Conservation (phyloP, 2,329 filamentous ascomycete genomes). For the Periconia digitata region DNA sequence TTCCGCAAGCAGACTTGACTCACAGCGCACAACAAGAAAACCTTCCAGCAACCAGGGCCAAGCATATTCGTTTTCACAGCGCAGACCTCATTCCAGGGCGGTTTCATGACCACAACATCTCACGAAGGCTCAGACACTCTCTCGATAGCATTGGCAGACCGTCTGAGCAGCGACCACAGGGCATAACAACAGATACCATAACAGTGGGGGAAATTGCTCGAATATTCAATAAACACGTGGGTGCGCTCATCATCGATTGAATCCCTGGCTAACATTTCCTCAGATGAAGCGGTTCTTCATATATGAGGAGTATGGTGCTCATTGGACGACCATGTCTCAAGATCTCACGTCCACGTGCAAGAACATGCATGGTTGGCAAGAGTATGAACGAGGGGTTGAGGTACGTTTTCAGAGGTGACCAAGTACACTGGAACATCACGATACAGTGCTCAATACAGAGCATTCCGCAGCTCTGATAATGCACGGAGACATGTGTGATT, state of each 20-base stretch:
- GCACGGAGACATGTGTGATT: too few relatives aligned
- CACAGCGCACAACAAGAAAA: slow-evolving; percentile 36
- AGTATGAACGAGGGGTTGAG: slow-evolving; percentile 84
- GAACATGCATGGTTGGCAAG: slow-evolving; percentile 71
- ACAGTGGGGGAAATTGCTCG: slow-evolving; percentile 57
- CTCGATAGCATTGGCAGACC: slow-evolving; percentile 47
- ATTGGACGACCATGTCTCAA: slow-evolving; percentile 82
- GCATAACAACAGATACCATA: slow-evolving; percentile 53
- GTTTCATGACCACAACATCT: slow-evolving; percentile 36
- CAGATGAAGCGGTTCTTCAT: slow-evolving; percentile 80
- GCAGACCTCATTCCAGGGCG: slow-evolving; percentile 49
- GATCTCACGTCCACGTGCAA: slow-evolving; percentile 72
- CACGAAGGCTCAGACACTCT: slow-evolving; percentile 46
- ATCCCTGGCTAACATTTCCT: slow-evolving; percentile 32
- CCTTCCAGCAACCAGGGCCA: slow-evolving; percentile 37
- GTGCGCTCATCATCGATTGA: slow-evolving; percentile 13
- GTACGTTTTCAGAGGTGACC: too few relatives aligned
- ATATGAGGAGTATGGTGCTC: slow-evolving; percentile 90
- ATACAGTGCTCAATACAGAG: too few relatives aligned
- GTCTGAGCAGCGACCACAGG: slow-evolving; percentile 39
- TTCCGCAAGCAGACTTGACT: slow-evolving; percentile 64
- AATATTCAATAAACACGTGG: slow-evolving; percentile 57
- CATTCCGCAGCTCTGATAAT: too few relatives aligned
- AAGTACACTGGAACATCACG: too few relatives aligned
- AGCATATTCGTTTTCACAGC: slow-evolving; percentile 52